Evolutionary conservation across 1,139 yeast genomes (phyloP), one percentile per base, ranked within the genome.

Genomic region (Suhomyces atakaporum): DNA sequence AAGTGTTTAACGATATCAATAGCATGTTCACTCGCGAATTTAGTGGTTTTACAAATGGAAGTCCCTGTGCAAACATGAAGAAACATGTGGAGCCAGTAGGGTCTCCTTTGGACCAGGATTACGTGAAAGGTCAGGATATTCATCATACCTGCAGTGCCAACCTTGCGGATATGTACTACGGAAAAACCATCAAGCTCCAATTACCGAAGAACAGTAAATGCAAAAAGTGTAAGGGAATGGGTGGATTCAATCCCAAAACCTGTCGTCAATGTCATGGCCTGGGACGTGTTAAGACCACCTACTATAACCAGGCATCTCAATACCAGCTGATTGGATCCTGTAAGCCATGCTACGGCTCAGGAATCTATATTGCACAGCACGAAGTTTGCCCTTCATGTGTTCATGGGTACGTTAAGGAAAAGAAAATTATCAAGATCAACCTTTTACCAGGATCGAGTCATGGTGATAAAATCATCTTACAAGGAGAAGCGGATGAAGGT

Each of bases 401-500:
- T 16, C 73, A 76, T 0, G 58, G 59, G 3, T 40, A 47, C 59
- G 36, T 64, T 14, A 63, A 72, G 37, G 76, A 66, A 24, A 66
- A 75, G 21, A 77, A 77, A 45, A 68, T 81, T 7, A 60, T 82
- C 27, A 69, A 71, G 37, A 70, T 81, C 5, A 60, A 62, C 15
- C 65, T 79, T 2, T 63, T 69, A 16, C 79, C 81, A 3, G 88
- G 88, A 1, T 62, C 76, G 24, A 56, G 56, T 29, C 56, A 72
- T 34, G 80, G 81, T 1, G 78, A 77, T 43, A 61, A 65, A 35
- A 69, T 81, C 15, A 60, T 77, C 1, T 56, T 81, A 13, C 65
- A 69, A 15, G 77, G 80, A 3, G 82, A 77, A 46, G 85, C 81
- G 0, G 89, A 83, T 47, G 84, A 81, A 52, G 83, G 81, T 0